These are phyloP conservation scores for Candolleomyces eurysporus DNA, from an alignment of 768 basidiomycete species.

Conservation along the genomic window DNA sequence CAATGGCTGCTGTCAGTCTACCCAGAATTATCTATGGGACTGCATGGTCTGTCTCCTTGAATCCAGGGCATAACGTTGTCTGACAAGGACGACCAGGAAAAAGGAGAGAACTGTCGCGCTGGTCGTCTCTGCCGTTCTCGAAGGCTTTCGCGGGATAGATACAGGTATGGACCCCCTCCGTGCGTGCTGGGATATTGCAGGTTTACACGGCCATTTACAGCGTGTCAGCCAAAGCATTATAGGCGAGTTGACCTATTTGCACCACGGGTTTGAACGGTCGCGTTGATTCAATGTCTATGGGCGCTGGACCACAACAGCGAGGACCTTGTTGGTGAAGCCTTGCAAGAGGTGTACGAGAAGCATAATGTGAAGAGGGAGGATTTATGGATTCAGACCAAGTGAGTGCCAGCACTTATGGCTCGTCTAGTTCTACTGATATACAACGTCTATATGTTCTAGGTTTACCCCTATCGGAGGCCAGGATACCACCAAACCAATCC, in stretches of 20 bases:
- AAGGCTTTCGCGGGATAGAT: slow-evolving; percentile 80
- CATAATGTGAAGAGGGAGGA: slow-evolving; percentile 67
- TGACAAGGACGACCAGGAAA: slow-evolving; percentile 52
- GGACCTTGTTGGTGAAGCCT: slow-evolving; percentile 76
- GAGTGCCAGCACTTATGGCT: slow-evolving; percentile 1
- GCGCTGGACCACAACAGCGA: slow-evolving; percentile 43
- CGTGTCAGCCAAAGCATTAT: slow-evolving; percentile 74
- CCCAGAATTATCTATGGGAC: slow-evolving; percentile 57
- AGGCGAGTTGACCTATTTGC: slow-evolving; percentile 34
- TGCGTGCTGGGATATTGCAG: too few relatives aligned
- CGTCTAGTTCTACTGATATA: not conserved
- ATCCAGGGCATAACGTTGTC: not conserved
- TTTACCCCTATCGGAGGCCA: slow-evolving; percentile 77
- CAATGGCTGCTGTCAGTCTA: not conserved
- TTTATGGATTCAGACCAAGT: slow-evolving; percentile 83
- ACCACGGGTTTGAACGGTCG: not conserved
- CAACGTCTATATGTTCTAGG: slow-evolving; percentile 34
- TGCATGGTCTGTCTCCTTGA: slow-evolving; percentile 43
- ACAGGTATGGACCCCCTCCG: slow-evolving; percentile 47
- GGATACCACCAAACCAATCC: slow-evolving; percentile 65
- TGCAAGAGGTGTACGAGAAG: slow-evolving; percentile 51
- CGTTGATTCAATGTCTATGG: not conserved
- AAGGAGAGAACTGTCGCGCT: slow-evolving; percentile 65
- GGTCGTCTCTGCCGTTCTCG: slow-evolving; percentile 68
- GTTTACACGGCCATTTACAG: slow-evolving; percentile 23